Evolutionary conservation across 176 grass and related monocot species (phyloP).

Genomic region (Raddia distichophylla): DNA sequence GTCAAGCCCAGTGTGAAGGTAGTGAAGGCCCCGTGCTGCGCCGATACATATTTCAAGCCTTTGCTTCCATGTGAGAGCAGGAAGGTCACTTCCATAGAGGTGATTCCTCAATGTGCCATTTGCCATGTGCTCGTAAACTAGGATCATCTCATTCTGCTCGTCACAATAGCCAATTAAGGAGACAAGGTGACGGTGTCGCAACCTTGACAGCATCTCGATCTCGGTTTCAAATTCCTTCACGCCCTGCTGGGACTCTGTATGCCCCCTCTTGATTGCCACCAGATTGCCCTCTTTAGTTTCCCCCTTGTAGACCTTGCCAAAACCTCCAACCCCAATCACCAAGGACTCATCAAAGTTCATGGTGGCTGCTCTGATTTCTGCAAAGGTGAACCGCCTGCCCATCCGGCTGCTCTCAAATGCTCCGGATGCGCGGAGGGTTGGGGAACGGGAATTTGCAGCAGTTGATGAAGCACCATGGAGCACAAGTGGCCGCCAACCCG

Average conservation of each 20-base stretch:
- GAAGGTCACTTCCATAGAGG: conserved; percentile 70
- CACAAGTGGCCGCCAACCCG: conserved; percentile 57
- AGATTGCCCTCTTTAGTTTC: conserved; percentile 54
- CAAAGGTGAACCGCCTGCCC: conserved; percentile 65
- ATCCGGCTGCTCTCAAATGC: conserved; percentile 48
- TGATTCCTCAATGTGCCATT: conserved; percentile 90
- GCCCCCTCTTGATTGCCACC: conserved; percentile 82
- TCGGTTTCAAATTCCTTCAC: conserved; percentile 91
- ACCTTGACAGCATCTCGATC: conserved; percentile 92
- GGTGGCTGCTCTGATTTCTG: conserved; percentile 75
- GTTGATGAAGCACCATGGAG: conserved; percentile 58
- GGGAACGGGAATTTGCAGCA: conserved; percentile 47
- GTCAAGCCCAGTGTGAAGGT: conserved; percentile 90
- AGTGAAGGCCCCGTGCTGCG: conserved; percentile 85
- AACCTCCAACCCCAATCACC: conserved; percentile 89
- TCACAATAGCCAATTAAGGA: conserved; percentile 92
- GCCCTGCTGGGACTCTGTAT: conserved; percentile 76
- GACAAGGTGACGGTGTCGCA: conserved; percentile 90
- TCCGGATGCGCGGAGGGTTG: conserved; percentile 27
- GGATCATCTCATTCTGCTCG: conserved; percentile 86
- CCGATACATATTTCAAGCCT: conserved; percentile 86
- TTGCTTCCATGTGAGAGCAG: conserved; percentile 79
- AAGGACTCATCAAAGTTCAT: conserved; percentile 82
- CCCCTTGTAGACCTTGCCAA: conserved; percentile 91
- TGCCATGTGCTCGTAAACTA: conserved; percentile 96